A percentile compares a stretch with the other conserved stretches of the same genome.
Evolutionary conservation across 805 yeast genomes (phyloP).

Genomic region (Yamadazyma phyllophila): DNA sequence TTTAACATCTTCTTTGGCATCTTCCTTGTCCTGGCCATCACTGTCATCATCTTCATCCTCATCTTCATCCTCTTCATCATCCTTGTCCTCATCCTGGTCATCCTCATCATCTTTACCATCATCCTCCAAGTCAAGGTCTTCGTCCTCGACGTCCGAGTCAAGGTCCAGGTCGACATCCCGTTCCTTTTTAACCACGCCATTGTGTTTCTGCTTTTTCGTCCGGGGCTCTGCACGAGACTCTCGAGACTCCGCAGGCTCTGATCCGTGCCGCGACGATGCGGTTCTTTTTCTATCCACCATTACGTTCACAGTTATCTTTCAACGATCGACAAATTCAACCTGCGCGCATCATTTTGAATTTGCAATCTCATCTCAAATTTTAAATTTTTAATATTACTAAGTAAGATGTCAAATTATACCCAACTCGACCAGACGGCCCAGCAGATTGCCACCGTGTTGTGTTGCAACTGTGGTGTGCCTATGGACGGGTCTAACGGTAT

Average conservation of each 20-base stretch:
- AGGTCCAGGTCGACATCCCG: background rate
- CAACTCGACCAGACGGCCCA: slow-evolving; percentile 30
- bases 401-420: slow-evolving; percentile 47
- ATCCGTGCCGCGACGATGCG: slow-evolving; percentile 8
- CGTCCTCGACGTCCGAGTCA: slow-evolving; percentile 15
- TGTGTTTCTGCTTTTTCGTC: slow-evolving; percentile 3
- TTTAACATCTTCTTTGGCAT: slow-evolving; percentile 22
- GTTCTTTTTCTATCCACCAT: slow-evolving; percentile 38
- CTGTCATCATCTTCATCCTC: slow-evolving; percentile 21
- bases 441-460: slow-evolving; percentile 77
- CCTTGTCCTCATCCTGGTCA: slow-evolving; percentile 15
- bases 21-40: slow-evolving; percentile 14
- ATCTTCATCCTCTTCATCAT: slow-evolving; percentile 24
- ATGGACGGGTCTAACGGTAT: slow-evolving; percentile 93
- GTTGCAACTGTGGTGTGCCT: slow-evolving; percentile 98
- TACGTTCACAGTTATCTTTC: background rate
- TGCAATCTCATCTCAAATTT: slow-evolving; percentile 11
- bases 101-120: slow-evolving; percentile 23
- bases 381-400: slow-evolving; percentile 1
- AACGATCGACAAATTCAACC: background rate
- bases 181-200: background rate
- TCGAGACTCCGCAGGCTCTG: background rate
- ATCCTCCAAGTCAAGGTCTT: background rate
- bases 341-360: slow-evolving; percentile 10
- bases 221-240: background rate